A percentile compares a stretch with the other conserved stretches of the same genome.
These are phyloP conservation scores for Candida loeiensis DNA, from an alignment of 805 yeast genomes.

Conservation along the genomic window DNA sequence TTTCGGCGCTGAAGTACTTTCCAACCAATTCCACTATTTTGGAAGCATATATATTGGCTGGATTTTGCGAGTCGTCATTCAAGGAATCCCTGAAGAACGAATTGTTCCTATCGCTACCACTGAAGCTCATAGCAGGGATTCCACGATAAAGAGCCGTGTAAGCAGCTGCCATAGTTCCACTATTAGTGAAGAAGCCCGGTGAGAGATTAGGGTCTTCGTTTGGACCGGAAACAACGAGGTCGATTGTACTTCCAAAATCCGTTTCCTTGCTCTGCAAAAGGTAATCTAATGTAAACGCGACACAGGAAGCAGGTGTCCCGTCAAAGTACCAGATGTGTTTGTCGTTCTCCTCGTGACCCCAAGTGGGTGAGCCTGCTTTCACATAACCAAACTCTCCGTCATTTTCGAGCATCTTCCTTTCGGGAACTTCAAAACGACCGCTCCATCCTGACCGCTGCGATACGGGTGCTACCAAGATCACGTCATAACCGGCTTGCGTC, in stretches of 20 bases:
- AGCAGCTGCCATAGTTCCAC: constrained; percentile 26
- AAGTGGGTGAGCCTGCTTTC: constrained; percentile 47
- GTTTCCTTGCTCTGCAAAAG: constrained; percentile 18
- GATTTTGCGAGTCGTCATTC: constrained; percentile 17
- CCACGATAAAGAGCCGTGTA: constrained; percentile 26
- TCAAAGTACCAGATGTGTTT: constrained; percentile 27
- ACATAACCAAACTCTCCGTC: constrained; percentile 49
- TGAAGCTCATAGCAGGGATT: constrained; percentile 24
- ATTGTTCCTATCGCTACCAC: constrained; percentile 24
- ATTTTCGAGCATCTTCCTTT: constrained; percentile 30
- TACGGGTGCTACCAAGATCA: constrained; percentile 49
- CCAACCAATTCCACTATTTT: constrained; percentile 24
- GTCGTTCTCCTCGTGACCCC: constrained; percentile 48
- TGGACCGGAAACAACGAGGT: constrained; percentile 27
- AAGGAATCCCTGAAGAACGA: constrained; percentile 24
- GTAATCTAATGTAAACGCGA: constrained; percentile 26
- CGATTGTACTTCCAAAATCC: constrained; percentile 17
- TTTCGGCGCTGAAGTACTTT: constrained; percentile 16
- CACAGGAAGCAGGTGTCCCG: constrained; percentile 27
- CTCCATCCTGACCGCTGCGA: constrained; percentile 52
- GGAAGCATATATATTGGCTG: constrained; percentile 24
- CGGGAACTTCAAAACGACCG: constrained; percentile 47
- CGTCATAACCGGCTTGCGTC: constrained; percentile 44
- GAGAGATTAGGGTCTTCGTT: constrained; percentile 29
- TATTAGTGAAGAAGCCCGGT: constrained; percentile 25